Percentiles rank a stretch among this genome's conserved stretches.
phyloP scores from a whole-genome alignment of 768 basidiomycete genomes.

The Kwoniella sp. region DNA sequence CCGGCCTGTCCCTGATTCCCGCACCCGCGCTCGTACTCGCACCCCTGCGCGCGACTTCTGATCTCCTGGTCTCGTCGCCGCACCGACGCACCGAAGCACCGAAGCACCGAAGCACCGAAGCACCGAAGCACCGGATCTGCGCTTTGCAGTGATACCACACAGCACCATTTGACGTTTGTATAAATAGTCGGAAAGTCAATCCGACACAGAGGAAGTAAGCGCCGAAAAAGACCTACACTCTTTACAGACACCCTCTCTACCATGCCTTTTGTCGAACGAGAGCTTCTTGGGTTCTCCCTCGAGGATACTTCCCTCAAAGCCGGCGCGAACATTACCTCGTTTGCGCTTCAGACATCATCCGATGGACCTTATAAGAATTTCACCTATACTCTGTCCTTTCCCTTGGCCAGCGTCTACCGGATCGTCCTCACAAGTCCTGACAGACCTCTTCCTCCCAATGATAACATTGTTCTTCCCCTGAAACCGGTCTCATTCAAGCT shows the following conservation, averaged over 20 bases:
- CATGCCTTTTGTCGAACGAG: slow-evolving; percentile 44
- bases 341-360: slow-evolving; percentile 26
- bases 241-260: no score
- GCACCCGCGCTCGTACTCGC: no score
- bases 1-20: no score
- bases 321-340: slow-evolving; percentile 27
- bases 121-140: not conserved
- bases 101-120: not conserved
- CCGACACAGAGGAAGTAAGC: not conserved
- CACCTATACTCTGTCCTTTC: slow-evolving; percentile 41
- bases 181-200: not conserved
- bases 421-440: slow-evolving; percentile 41
- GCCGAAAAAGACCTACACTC: no score
- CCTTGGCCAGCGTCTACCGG: slow-evolving; percentile 40
- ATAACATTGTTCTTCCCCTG: slow-evolving; percentile 37
- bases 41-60: no score
- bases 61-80: no score
- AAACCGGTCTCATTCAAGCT: slow-evolving; percentile 23
- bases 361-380: slow-evolving; percentile 32
- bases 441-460: slow-evolving; percentile 46
- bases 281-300: slow-evolving; percentile 30
- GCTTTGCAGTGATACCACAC: not conserved
- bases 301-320: slow-evolving; percentile 16
- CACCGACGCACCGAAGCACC: no score
- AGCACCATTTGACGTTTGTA: not conserved